These are phyloP conservation scores for Hypoxylon sp. DNA, from an alignment of 2,329 filamentous ascomycete species.

Conservation along the genomic window DNA sequence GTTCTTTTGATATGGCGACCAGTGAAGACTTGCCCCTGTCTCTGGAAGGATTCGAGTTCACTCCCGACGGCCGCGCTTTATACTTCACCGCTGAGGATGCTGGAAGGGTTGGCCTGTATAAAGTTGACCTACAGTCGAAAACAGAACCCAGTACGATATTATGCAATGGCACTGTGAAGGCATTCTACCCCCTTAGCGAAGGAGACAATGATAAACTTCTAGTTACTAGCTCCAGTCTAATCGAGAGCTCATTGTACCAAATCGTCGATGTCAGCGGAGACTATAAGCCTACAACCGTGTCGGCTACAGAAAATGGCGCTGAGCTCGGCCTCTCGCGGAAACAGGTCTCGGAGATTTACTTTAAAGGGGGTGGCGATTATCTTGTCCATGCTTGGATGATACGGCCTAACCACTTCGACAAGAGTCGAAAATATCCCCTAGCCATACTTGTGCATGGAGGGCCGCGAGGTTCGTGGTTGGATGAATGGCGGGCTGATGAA, in stretches of 20 bases:
- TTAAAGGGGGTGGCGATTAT: conserved; percentile 56
- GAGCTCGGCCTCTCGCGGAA: conserved; percentile 54
- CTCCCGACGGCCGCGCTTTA: conserved; percentile 53
- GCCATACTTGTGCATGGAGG: conserved; percentile 58
- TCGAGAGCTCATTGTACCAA: conserved; percentile 58
- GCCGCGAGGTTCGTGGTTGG: conserved; percentile 65
- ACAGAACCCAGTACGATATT: conserved; percentile 50
- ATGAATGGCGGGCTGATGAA: conserved; percentile 64
- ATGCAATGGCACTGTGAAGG: conserved; percentile 50
- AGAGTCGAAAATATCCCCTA: conserved; percentile 57
- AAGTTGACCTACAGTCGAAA: conserved; percentile 53
- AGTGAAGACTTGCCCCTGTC: conserved; percentile 45
- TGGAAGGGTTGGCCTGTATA: conserved; percentile 55
- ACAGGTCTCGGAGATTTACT: conserved; percentile 61
- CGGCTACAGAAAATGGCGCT: conserved; percentile 52
- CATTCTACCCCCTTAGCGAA: conserved; percentile 50
- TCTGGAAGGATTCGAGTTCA: conserved; percentile 54
- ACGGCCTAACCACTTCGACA: conserved; percentile 57
- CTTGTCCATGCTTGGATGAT: conserved; percentile 59
- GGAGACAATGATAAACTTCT: conserved; percentile 53
- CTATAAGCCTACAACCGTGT: conserved; percentile 49
- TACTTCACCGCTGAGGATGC: conserved; percentile 55
- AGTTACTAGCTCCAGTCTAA: conserved; percentile 57
- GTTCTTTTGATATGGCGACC: neutral
- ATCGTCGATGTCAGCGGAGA: conserved; percentile 51